Conservation (phyloP, 495 filamentous ascomycete genomes). For the Platismatia glauca region DNA sequence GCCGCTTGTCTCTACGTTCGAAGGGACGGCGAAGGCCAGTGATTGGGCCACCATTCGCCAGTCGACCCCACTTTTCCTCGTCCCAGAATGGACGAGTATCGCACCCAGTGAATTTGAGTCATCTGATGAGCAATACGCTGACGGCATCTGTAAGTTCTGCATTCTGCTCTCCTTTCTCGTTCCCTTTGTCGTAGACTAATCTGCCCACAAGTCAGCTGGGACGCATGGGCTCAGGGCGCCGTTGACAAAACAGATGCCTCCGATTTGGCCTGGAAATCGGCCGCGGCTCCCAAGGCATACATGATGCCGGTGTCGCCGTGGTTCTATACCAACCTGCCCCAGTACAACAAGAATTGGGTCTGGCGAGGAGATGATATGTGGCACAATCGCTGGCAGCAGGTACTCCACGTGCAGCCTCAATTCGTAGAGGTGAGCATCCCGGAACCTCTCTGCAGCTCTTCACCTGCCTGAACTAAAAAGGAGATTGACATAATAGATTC, state of each 20-base stretch:
- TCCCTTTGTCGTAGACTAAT: not conserved
- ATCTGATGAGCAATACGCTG: not conserved
- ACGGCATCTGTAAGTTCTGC: not conserved
- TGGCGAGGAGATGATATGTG: constrained; percentile 62
- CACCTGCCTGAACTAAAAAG: not conserved
- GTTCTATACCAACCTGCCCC: constrained; percentile 35
- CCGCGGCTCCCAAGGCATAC: constrained; percentile 39
- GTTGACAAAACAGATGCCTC: constrained; percentile 43
- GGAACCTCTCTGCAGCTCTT: constrained; percentile 39
- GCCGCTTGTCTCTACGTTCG: constrained; percentile 62
- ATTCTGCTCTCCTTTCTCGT: not conserved
- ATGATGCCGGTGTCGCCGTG: constrained; percentile 12
- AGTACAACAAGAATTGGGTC: constrained; percentile 60
- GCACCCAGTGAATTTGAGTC: constrained; percentile 40
- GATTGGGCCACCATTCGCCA: constrained; percentile 53
- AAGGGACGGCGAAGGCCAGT: constrained; percentile 22
- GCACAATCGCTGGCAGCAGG: constrained; percentile 65
- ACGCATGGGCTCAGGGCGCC: constrained; percentile 52
- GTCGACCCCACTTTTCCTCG: constrained; percentile 41
- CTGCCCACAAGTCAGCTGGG: constrained; percentile 39
- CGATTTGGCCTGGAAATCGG: constrained; percentile 47
- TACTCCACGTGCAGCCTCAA: constrained; percentile 52
- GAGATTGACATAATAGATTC: constrained; percentile 28
- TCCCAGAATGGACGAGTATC: constrained; percentile 55
- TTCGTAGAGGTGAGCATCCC: constrained; percentile 42